Percentiles rank a stretch among this genome's conserved stretches.
These are phyloP conservation scores for Huntiella moniliformis DNA, from an alignment of 2,329 filamentous ascomycete species.

Conservation along the genomic window DNA sequence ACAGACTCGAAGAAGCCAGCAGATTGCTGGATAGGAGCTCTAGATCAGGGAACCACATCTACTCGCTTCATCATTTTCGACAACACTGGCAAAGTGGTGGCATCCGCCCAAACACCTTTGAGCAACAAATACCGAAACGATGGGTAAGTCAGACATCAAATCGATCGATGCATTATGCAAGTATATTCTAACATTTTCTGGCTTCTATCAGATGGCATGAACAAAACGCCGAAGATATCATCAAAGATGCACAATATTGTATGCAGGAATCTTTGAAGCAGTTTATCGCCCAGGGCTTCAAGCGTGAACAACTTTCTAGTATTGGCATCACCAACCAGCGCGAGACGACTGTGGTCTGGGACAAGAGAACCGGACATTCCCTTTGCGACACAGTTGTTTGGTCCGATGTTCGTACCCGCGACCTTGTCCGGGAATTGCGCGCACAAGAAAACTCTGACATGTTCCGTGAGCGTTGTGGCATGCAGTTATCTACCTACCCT, in stretches of 20 bases:
- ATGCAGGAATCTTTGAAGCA: slow-evolving; percentile 57
- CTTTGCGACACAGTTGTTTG: slow-evolving; percentile 76
- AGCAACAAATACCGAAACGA: slow-evolving; percentile 68
- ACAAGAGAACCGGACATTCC: slow-evolving; percentile 59
- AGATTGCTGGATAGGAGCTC: slow-evolving; percentile 44
- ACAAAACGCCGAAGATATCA: slow-evolving; percentile 62
- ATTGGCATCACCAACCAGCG: slow-evolving; percentile 82
- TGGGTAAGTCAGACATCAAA: slow-evolving; percentile 40
- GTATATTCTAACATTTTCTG: not conserved
- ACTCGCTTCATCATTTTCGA: slow-evolving; percentile 85
- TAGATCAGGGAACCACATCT: slow-evolving; percentile 82
- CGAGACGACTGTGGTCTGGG: slow-evolving; percentile 76
- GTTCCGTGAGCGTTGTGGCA: slow-evolving; percentile 52
- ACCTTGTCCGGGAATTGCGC: slow-evolving; percentile 60
- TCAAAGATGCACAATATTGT: slow-evolving; percentile 57
- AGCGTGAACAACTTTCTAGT: slow-evolving; percentile 48
- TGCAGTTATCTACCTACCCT: slow-evolving; percentile 76
- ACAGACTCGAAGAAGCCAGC: not conserved
- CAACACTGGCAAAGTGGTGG: slow-evolving; percentile 55
- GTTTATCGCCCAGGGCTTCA: slow-evolving; percentile 53
- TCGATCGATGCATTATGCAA: not conserved
- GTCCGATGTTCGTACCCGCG: slow-evolving; percentile 65
- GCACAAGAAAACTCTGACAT: slow-evolving; percentile 45
- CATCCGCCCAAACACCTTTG: slow-evolving; percentile 73
- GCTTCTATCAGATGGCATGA: slow-evolving; percentile 83